Evolutionary conservation across 257 asterid species (phyloP).

Genomic region (Cinchona pubescens): DNA sequence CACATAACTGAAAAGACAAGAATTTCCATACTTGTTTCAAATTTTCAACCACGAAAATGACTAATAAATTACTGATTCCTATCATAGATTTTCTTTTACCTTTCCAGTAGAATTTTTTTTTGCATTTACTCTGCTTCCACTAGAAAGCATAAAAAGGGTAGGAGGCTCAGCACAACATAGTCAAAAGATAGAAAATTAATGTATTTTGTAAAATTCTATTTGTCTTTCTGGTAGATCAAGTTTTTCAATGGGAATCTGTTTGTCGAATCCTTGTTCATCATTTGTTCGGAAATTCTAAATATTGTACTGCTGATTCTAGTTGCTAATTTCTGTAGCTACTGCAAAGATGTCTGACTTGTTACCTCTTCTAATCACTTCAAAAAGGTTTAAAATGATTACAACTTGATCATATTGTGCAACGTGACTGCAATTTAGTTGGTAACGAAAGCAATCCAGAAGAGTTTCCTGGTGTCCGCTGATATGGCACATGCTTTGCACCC

Average conservation of each 20-base stretch:
- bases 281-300: not conserved
- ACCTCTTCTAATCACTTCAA: not conserved
- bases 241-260: not conserved
- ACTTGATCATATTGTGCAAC: slow-evolving; percentile 1
- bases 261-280: not conserved
- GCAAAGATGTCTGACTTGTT: not conserved
- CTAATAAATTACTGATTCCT: not conserved
- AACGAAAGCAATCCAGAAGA: slow-evolving; percentile 73
- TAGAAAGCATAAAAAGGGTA: not conserved
- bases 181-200: not conserved
- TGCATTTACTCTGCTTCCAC: not conserved
- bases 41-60: not conserved
- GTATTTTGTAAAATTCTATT: too few relatives aligned
- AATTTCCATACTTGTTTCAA: not conserved
- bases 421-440: slow-evolving; percentile 47
- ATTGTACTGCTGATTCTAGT: not conserved
- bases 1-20: not conserved
- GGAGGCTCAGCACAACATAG: not conserved
- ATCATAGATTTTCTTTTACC: not conserved
- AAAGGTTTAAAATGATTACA: slow-evolving; percentile 2
- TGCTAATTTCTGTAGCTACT: not conserved
- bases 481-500: slow-evolving; percentile 99
- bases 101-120: not conserved
- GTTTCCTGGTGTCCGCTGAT: slow-evolving; percentile 93
- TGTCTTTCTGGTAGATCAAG: not conserved